Percentiles rank a stretch among this genome's conserved stretches.
Conservation (phyloP, 78 protist species). For the Planoprotostelium fungivorum region DNA sequence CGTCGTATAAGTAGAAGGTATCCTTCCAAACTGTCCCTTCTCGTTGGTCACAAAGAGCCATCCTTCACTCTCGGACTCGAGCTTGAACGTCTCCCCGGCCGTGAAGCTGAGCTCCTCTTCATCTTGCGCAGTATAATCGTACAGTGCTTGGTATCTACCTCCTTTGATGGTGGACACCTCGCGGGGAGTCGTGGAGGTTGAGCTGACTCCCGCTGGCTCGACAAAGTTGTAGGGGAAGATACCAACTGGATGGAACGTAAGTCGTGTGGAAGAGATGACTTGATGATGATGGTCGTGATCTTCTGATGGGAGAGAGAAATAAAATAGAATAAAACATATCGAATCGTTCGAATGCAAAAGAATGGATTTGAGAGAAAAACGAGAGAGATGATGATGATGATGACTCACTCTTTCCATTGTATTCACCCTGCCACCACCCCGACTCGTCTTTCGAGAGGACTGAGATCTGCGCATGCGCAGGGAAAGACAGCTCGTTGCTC, state of each 20-base stretch:
- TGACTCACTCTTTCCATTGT: neutral
- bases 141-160: conserved; percentile 42
- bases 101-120: conserved; percentile 41
- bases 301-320: conserved; percentile 6
- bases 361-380: neutral
- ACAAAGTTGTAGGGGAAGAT: conserved; percentile 54
- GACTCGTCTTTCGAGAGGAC: conserved; percentile 48
- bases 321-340: too few relatives aligned
- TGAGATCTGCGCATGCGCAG: conserved; percentile 27
- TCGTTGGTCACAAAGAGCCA: conserved; percentile 56
- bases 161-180: conserved; percentile 16
- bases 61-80: conserved; percentile 62
- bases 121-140: conserved; percentile 43
- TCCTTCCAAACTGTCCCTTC: conserved; percentile 17
- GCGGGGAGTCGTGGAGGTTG: conserved; percentile 6
- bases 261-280: too few relatives aligned
- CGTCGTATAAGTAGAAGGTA: conserved; percentile 27
- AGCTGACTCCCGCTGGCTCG: neutral
- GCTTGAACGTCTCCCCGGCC: conserved; percentile 48
- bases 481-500: conserved; percentile 49
- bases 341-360: too few relatives aligned
- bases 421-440: conserved; percentile 67
- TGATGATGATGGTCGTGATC: too few relatives aligned
- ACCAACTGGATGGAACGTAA: conserved; percentile 38
- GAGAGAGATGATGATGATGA: neutral